Evolutionary conservation across 345 rosid genomes (phyloP), one percentile per base, ranked within the genome.

Genomic region (Arabidopsis suecica): DNA sequence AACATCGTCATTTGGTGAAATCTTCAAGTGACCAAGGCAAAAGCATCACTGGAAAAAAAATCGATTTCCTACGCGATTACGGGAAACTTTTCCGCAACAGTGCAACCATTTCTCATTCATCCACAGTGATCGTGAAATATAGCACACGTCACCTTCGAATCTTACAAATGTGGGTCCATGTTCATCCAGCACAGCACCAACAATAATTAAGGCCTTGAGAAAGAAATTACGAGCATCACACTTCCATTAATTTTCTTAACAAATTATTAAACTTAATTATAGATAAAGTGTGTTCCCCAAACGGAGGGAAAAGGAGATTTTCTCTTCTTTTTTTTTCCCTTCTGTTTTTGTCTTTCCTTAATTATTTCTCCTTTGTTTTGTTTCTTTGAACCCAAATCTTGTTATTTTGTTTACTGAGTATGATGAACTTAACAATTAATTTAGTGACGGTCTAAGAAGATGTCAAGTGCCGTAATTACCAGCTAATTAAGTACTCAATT

Each of bases 131-230:
- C 32, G 18, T 16, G 18, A 16, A 30, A 54, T 56, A 11, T 34
- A 20, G n/a, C 58, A 65, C 20, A 73, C 38, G 49, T 73, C 77
- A 73, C 56, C 14, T 22, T 65, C 71, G 38, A 13, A 22, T 33
- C 18, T 1, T 45, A 47, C 37, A 44, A 22, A 45, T 37, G 49
- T 59, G 50, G 78, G 78, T 47, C 66, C 51, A 47, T 25, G 50
- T 74, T 57, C 60, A 2, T 47, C 78, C 58, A 57, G 22, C 66
- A 65, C 78, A 65, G 34, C 66, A 74, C 18, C 42, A 66, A 30
- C 60, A 66, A 74, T 66, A 34, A 66, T 66, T 67, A 74, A 67
- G 61, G 53, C 61, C 78, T 67, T 58, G 73, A 75, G 73, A 59
- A 37, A 75, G 73, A 59, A 37, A 74, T 66, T 49, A 66, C 23